Base-by-base conservation (phyloP, 2,329 filamentous ascomycete genomes). In the Alternaria sp. region DNA sequence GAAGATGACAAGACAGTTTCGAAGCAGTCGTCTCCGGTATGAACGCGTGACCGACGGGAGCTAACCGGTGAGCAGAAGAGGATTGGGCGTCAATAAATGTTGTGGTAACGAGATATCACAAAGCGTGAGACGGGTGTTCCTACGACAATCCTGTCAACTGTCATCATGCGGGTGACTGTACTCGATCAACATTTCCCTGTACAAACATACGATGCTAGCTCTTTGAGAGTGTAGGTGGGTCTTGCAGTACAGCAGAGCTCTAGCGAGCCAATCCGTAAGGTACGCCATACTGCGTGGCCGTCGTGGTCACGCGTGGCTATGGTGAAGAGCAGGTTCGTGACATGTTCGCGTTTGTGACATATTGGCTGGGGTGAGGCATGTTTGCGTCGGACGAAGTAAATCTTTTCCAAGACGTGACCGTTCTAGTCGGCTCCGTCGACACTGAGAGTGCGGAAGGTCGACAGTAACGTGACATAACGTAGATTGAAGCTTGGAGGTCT, bases 81-180 rank as follows among this genome's bases (percentile, higher is more conserved):
- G 2, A 44, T 45, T 46, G 45, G 26, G 50, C 23, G 40, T 55
- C 54, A 61, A 61, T 66, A 62, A 40, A 43, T 65, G 55, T 47
- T 47, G 62, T 69, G 62, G 49, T 54, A 25, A 60, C 61, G 23
- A 28, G 10, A 13, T 43, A 28, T 59, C 57, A 57, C 57, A 61
- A 17, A 45, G 9, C 19, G 51, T 49, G 47, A 62, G 51, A 57
- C 61, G 47, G 50, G 51, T 66, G 54, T 59, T 52, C 26, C 60
- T 66, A 57, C 50, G 19, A 69, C 59, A 49, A 15, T 59, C 66
- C 68, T 71, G 68, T 71, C 66, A 70, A 68, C 50, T 74, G 69
- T 69, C 63, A 73, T 64, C 46, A 45, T 32, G 40, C 28, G 56
- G 62, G 66, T 72, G 68, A 71, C 58, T 65, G 62, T 68, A 51